Percentiles rank a stretch among this genome's conserved stretches.
These are phyloP conservation scores for Candida verbasci DNA, from an alignment of 805 yeast species.

Conservation along the genomic window DNA sequence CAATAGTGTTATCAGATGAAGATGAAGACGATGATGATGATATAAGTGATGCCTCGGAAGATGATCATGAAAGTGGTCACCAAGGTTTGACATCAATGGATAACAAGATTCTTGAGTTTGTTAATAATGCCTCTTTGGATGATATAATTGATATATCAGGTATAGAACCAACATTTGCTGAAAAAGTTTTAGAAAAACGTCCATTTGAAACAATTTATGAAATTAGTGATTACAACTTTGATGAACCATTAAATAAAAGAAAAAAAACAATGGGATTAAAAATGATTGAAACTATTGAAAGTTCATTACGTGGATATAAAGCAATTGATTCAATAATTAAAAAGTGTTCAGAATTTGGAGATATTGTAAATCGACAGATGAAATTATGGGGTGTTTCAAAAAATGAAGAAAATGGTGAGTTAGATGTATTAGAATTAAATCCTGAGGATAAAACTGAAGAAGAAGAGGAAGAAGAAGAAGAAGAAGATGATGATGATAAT, in stretches of 20 bases:
- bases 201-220: slow-evolving; percentile 62
- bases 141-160: slow-evolving; percentile 81
- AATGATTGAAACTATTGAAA: slow-evolving; percentile 64
- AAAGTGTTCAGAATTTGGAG: slow-evolving; percentile 76
- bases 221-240: slow-evolving; percentile 55
- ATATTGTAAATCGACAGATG: slow-evolving; percentile 65
- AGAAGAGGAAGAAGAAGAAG: slow-evolving; percentile 30
- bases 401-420: slow-evolving; percentile 58
- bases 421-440: slow-evolving; percentile 54
- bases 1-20: slow-evolving; percentile 26
- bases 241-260: slow-evolving; percentile 38
- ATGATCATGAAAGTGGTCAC: slow-evolving; percentile 30
- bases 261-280: slow-evolving; percentile 62
- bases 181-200: slow-evolving; percentile 56
- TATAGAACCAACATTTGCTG: slow-evolving; percentile 63
- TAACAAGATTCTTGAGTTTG: slow-evolving; percentile 63
- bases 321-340: slow-evolving; percentile 92
- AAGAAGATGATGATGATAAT: slow-evolving; percentile 33
- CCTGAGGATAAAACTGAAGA: slow-evolving; percentile 25
- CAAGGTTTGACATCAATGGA: slow-evolving; percentile 51
- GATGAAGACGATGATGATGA: slow-evolving; percentile 42
- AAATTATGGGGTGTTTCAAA: slow-evolving; percentile 84
- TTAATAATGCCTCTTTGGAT: slow-evolving; percentile 69
- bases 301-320: slow-evolving; percentile 78
- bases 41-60: slow-evolving; percentile 47